A percentile compares a stretch with the other conserved stretches of the same genome.
Evolutionary conservation across 495 filamentous ascomycete genomes (phyloP).

Genomic region (Aspergillus cavernicola): DNA sequence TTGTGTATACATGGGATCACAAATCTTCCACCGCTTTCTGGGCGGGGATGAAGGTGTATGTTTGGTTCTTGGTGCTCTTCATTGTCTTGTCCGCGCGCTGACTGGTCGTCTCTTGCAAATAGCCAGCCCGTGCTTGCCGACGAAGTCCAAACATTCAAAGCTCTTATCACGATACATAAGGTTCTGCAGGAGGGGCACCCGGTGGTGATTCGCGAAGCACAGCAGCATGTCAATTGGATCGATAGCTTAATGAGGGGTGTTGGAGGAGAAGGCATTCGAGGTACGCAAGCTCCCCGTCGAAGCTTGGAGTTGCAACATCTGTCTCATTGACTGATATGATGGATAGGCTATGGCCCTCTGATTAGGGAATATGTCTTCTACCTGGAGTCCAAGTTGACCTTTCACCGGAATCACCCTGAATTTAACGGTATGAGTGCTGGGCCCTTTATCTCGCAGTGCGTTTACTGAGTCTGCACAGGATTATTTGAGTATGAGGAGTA

Average conservation of each 20-base stretch:
- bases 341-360: constrained; percentile 77
- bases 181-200: constrained; percentile 96
- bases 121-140: constrained; percentile 95
- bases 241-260: constrained; percentile 87
- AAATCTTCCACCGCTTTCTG: constrained; percentile 96
- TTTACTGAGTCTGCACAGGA: constrained; percentile 39
- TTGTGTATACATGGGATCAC: constrained; percentile 99
- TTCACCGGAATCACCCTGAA: constrained; percentile 94
- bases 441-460: not conserved
- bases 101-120: not conserved
- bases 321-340: not conserved
- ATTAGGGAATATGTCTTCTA: constrained; percentile 96
- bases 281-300: constrained; percentile 33
- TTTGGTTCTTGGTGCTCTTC: not conserved
- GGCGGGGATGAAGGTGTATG: constrained; percentile 97
- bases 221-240: constrained; percentile 84
- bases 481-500: constrained; percentile 99
- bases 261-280: constrained; percentile 78
- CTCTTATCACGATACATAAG: constrained; percentile 89
- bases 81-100: not conserved
- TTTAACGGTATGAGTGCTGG: constrained; percentile 72
- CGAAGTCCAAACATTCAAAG: constrained; percentile 92
- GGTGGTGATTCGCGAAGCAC: constrained; percentile 78
- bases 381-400: constrained; percentile 84
- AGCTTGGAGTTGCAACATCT: constrained; percentile 14